Percentiles rank a stretch among this genome's conserved stretches.
Conservation (phyloP, 768 basidiomycete genomes). For the Pleurotus ostreatus region DNA sequence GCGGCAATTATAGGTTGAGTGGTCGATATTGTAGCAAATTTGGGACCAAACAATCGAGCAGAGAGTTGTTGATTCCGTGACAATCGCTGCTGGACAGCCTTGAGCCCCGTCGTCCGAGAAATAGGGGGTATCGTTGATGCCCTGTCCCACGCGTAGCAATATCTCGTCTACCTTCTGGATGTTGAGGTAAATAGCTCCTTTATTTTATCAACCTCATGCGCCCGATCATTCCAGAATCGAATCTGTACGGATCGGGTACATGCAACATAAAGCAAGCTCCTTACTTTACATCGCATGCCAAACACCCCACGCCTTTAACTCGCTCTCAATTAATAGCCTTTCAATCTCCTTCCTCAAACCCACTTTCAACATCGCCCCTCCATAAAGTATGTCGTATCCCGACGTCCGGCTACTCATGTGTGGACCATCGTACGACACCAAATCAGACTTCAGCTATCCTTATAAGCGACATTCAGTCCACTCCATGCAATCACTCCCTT, state of each 20-base stretch:
- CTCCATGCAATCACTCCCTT: neutral
- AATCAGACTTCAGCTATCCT: neutral
- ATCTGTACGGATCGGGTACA: constrained; percentile 6
- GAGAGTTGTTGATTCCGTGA: neutral
- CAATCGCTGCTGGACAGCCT: constrained; percentile 4
- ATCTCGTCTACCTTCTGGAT: neutral
- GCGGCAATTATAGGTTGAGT: constrained; percentile 1
- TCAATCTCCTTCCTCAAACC: constrained; percentile 1
- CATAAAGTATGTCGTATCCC: constrained; percentile 5
- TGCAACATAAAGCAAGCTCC: constrained; percentile 5
- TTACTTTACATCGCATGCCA: constrained; percentile 8
- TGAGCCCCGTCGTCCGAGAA: neutral
- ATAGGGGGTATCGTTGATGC: neutral
- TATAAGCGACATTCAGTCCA: constrained; percentile 1
- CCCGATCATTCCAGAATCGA: constrained; percentile 7
- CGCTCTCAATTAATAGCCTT: constrained; percentile 4
- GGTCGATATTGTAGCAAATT: neutral
- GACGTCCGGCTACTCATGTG: neutral
- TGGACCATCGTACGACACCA: neutral
- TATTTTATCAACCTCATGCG: constrained; percentile 5
- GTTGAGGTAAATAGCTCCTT: constrained; percentile 8
- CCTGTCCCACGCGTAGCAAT: neutral
- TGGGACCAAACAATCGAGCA: too few relatives aligned
- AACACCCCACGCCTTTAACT: constrained; percentile 8
- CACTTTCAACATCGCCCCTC: neutral